Evolutionary conservation across 164 flowering plant genomes (phyloP).

Genomic region (Taxillus chinensis): DNA sequence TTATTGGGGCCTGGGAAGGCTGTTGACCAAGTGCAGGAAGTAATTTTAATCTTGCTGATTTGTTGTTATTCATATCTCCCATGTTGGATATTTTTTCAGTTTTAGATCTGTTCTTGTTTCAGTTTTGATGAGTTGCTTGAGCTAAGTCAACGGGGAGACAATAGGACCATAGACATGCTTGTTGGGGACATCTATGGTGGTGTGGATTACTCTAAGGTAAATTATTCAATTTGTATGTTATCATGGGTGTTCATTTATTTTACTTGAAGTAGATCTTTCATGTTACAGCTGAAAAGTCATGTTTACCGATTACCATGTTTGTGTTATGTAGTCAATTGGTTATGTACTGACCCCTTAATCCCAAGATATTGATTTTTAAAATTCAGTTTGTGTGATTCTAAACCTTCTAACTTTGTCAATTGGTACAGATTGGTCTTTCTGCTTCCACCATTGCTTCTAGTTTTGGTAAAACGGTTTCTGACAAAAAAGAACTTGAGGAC

Average conservation of each 20-base stretch:
- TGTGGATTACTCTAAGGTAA: constrained; percentile 84
- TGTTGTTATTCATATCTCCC: no score
- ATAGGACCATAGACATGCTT: constrained; percentile 84
- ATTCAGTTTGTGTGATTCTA: background rate
- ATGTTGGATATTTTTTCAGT: no score
- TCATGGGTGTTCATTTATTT: no score
- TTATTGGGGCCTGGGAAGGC: constrained; percentile 92
- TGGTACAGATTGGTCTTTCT: constrained; percentile 77
- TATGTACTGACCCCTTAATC: no score
- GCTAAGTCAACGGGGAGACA: constrained; percentile 89
- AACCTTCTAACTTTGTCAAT: background rate
- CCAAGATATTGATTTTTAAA: no score
- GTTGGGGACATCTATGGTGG: constrained; percentile 99
- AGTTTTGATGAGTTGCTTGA: constrained; percentile 97
- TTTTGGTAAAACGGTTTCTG: constrained; percentile 89
- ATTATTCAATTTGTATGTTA: no score
- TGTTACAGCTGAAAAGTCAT: background rate
- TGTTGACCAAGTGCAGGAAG: constrained; percentile 92
- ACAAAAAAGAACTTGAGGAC: constrained; percentile 80
- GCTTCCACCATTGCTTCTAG: constrained; percentile 98
- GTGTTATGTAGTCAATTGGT: background rate
- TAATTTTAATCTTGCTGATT: constrained; percentile 13
- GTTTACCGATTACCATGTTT: background rate
- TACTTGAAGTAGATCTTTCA: background rate
- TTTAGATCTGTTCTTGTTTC: constrained; percentile 10